Conservation (phyloP, 2,329 filamentous ascomycete species). For the Fusarium veterinarium region DNA sequence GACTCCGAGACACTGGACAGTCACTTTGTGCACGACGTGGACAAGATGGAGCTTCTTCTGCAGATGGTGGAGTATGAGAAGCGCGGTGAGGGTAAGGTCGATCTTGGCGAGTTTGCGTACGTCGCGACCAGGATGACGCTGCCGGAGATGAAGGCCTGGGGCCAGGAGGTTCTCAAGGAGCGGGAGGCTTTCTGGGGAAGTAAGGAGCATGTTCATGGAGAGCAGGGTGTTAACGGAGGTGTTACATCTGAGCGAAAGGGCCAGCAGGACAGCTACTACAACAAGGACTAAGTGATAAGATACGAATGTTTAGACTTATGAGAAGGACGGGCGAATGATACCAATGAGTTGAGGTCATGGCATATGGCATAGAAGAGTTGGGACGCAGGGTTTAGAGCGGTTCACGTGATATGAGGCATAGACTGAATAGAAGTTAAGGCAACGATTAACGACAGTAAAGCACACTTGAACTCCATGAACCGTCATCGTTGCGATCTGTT, state of each 20-base stretch:
- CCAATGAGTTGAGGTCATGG: conserved; percentile 19
- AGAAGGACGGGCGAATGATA: conserved; percentile 22
- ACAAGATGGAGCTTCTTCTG: conserved; percentile 94
- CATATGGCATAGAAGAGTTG: conserved; percentile 13
- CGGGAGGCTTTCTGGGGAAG: conserved; percentile 77
- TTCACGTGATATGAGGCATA: conserved; percentile 19
- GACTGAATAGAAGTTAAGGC: conserved; percentile 2
- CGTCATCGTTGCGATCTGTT: background rate
- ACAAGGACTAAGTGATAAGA: conserved; percentile 34
- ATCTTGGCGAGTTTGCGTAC: conserved; percentile 87
- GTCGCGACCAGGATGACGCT: conserved; percentile 80
- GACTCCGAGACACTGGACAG: conserved; percentile 85
- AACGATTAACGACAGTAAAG: conserved; percentile 9
- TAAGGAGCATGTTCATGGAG: conserved; percentile 60
- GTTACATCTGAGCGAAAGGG: conserved; percentile 52
- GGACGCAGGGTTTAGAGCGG: conserved; percentile 4
- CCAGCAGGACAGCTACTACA: conserved; percentile 65
- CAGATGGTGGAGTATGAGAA: conserved; percentile 99
- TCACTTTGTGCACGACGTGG: conserved; percentile 93
- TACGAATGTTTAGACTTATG: background rate
- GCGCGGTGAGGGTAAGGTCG: conserved; percentile 69
- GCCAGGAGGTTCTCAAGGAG: conserved; percentile 79
- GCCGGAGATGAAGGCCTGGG: conserved; percentile 85
- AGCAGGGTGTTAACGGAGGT: conserved; percentile 54
- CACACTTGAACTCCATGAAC: background rate